Evolutionary conservation across 1,284 basidiomycete species (phyloP), one percentile per base, ranked within the genome.

Genomic region (Heliocybe sulcata): DNA sequence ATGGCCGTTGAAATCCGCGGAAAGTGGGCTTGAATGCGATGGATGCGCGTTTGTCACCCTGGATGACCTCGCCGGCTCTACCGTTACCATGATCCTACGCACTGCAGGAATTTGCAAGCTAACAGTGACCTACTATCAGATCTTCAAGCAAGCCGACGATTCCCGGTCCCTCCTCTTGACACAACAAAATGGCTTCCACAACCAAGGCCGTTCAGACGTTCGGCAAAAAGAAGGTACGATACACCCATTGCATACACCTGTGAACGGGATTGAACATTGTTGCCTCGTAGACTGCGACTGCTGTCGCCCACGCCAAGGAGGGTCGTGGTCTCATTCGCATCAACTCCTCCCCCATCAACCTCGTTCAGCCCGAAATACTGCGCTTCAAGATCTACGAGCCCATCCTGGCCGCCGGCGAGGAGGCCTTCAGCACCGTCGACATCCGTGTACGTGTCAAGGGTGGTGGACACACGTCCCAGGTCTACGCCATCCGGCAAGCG

Each of bases 341-440:
- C 73, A 98, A 99, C 71, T 95, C 96, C 64, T 90, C 92, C 56
- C 97, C 97, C 70, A 93, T 99, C 77, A 83, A 88, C 72, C 91
- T 99, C 68, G 85, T 96, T 65, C 87, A 92, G 75, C 93, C 93
- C 57, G 92, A 96, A 72, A 90, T 95, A 72, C 84, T 99, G 65
- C 93, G 96, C 66, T 87, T 95, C 80, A 99, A 99, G 83, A 87
- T 98, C 66, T 99, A 98, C 78, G 96, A 99, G 77, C 88, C 93
- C 60, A 78, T 97, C 69, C 87, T 97, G 62, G 89, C 94, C 58
- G 86, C 87, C 56, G 91, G 92, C 62, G 87, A 92, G 69, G 93
- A 95, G 56, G 81, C 87, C 56, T 92, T 96, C 69, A 74, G 80
- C 58, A 77, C 80, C 63, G 80, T 99, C 67, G 96, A 99, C 79